Percentiles rank a stretch among this genome's conserved stretches.
Evolutionary conservation across 257 asterid genomes (phyloP).

Genomic region (Scutellaria barbata): DNA sequence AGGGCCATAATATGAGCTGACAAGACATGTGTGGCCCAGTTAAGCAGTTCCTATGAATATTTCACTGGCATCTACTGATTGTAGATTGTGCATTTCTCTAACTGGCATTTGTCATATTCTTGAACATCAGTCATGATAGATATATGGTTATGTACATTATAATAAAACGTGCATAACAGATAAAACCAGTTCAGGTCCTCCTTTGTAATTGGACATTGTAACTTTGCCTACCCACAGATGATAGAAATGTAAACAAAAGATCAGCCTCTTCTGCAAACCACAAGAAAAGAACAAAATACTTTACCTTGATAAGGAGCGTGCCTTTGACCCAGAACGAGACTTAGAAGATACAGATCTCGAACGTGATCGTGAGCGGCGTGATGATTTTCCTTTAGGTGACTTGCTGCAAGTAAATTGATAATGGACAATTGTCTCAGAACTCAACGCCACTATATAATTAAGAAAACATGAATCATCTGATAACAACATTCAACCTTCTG

Average conservation of each 20-base stretch:
- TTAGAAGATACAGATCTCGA: constrained; percentile 52
- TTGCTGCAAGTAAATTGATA: constrained; percentile 61
- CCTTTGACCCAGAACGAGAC: constrained; percentile 61
- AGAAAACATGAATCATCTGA: constrained; percentile 15
- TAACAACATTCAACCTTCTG: constrained; percentile 55
- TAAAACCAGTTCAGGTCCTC: background rate
- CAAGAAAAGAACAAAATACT: constrained; percentile 33
- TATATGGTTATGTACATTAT: background rate
- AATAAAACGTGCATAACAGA: background rate
- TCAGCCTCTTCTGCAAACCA: background rate
- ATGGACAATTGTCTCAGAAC: constrained; percentile 11
- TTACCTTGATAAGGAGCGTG: constrained; percentile 72
- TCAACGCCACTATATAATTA: background rate
- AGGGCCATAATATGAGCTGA: constrained; percentile 10
- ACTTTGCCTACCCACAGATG: background rate
- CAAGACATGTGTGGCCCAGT: constrained; percentile 12
- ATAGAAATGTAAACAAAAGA: background rate
- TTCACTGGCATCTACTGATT: background rate
- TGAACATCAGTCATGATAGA: constrained; percentile 17
- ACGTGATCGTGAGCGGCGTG: constrained; percentile 79
- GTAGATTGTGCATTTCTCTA: background rate
- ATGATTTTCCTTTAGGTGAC: constrained; percentile 79
- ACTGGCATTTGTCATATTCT: background rate
- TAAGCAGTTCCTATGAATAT: constrained; percentile 1
- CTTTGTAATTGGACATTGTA: background rate